Evolutionary conservation across 306 rosid genomes (phyloP).

Genomic region (Ormosia emarginata): DNA sequence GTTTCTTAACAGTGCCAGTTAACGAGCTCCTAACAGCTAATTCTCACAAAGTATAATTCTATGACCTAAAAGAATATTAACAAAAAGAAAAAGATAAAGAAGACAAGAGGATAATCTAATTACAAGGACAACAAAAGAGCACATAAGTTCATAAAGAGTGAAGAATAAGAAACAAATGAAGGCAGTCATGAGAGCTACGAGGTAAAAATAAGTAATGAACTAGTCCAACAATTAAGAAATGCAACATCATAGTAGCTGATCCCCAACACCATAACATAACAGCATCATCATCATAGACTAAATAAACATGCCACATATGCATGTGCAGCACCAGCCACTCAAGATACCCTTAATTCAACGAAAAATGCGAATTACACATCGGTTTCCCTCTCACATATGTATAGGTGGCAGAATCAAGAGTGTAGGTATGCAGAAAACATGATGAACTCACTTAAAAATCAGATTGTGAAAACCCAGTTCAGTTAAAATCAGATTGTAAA

Average conservation of each 20-base stretch:
- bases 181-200: neutral
- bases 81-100: neutral
- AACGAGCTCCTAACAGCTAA: neutral
- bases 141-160: neutral
- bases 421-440: too few relatives aligned
- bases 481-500: too few relatives aligned
- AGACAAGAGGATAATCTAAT: neutral
- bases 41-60: neutral
- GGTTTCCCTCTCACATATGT: neutral
- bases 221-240: neutral
- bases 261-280: neutral
- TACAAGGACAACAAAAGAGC: neutral
- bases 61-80: neutral
- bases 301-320: neutral
- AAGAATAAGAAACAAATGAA: neutral
- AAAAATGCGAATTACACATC: neutral
- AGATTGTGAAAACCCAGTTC: neutral
- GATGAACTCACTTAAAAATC: too few relatives aligned
- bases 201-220: conserved; percentile 4
- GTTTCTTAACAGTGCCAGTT: neutral
- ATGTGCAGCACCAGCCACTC: neutral
- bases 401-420: neutral
- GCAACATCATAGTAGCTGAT: conserved; percentile 9
- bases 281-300: neutral
- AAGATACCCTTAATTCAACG: neutral